Percentiles rank a stretch among this genome's conserved stretches.
phyloP scores from a whole-genome alignment of 2,329 filamentous ascomycete species.

The Knufia fluminis region DNA sequence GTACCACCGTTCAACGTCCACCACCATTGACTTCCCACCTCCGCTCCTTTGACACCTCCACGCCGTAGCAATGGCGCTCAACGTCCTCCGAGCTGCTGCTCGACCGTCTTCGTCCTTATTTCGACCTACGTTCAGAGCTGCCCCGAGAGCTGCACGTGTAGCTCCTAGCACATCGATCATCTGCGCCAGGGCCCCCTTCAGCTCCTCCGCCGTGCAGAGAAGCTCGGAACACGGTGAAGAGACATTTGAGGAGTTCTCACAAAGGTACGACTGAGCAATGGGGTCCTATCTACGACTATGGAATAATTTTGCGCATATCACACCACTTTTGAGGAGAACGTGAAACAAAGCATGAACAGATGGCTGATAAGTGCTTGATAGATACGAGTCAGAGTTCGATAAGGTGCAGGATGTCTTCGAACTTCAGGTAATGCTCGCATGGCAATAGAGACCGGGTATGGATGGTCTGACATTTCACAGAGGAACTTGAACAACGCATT shows the following conservation, averaged over 20 bases:
- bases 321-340: slow-evolving; percentile 1
- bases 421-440: slow-evolving; percentile 70
- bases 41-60: neutral
- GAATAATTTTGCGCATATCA: slow-evolving; percentile 1
- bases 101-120: slow-evolving; percentile 18
- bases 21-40: neutral
- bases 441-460: neutral
- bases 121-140: slow-evolving; percentile 18
- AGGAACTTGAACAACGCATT: slow-evolving; percentile 99
- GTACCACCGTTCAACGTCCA: neutral
- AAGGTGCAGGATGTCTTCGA: slow-evolving; percentile 97
- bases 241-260: slow-evolving; percentile 97
- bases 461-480: slow-evolving; percentile 33
- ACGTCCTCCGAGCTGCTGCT: slow-evolving; percentile 10
- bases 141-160: slow-evolving; percentile 21
- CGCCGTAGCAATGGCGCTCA: neutral
- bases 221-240: slow-evolving; percentile 69
- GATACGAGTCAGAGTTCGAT: slow-evolving; percentile 99
- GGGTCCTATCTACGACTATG: neutral
- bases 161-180: slow-evolving; percentile 15
- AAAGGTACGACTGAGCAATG: slow-evolving; percentile 58
- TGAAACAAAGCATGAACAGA: slow-evolving; percentile 16
- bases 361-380: slow-evolving; percentile 41
- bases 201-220: slow-evolving; percentile 46
- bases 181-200: slow-evolving; percentile 27